These are phyloP conservation scores for Corymbia citriodora DNA, from an alignment of 441 rosid genomes.

Conservation along the genomic window DNA sequence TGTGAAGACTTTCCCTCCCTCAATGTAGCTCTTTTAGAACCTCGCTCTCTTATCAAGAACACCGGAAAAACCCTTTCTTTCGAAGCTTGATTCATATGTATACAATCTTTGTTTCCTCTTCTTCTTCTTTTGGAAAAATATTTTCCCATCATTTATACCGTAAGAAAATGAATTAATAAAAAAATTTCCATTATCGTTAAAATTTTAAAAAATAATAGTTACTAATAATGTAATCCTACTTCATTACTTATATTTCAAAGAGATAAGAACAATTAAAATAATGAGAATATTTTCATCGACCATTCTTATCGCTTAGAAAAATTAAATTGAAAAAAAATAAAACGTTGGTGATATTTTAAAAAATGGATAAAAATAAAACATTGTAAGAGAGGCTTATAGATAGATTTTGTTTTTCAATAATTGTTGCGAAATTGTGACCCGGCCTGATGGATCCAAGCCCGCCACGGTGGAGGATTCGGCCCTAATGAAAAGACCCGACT, in stretches of 20 bases:
- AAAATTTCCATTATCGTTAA: fast-evolving
- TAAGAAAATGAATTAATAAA: not conserved
- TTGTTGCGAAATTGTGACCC: not conserved
- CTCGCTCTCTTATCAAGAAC: not conserved
- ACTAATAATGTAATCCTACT: not conserved
- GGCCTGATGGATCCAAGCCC: not conserved
- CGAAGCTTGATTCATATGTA: not conserved
- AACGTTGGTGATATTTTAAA: not conserved
- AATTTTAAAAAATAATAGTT: too few species aligned
- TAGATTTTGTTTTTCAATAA: not conserved
- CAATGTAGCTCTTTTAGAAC: not conserved
- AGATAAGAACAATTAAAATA: not conserved
- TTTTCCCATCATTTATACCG: not conserved
- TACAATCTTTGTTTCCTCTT: not conserved
- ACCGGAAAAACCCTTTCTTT: not conserved
- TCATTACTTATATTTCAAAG: not conserved
- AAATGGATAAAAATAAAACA: not conserved
- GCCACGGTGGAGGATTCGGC: not conserved
- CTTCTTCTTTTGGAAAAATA: fast-evolving
- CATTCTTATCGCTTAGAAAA: not conserved
- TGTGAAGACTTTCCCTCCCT: not conserved
- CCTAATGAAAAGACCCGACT: not conserved
- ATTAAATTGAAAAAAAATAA: not conserved
- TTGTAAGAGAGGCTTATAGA: not conserved
- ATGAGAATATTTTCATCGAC: not conserved